Base-by-base conservation (phyloP, 768 basidiomycete species). In the Suillus fuscotomentosus region DNA sequence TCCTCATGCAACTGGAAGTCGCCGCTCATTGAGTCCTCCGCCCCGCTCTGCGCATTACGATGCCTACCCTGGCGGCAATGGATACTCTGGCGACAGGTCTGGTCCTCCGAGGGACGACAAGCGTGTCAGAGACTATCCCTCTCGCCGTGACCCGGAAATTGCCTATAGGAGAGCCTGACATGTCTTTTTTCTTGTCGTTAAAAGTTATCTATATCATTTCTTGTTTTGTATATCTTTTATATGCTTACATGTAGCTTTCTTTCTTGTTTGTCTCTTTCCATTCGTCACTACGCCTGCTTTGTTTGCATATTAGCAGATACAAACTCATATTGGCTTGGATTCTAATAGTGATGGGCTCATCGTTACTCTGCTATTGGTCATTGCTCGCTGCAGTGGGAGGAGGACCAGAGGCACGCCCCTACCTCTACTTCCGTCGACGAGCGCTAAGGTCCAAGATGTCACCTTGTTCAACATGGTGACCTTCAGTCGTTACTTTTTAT, bases 11-110 rank as follows among this genome's bases (percentile, higher is more conserved):
- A 60, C 22, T 60, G 27, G 36, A 65, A 90, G 89, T 63, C 88
- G 91, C 69, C 88, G 91, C 60, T 93, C 91, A 41, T 82, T 86
- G 70, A 92, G 91, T 69, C 85, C 84, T 65, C 82, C 84, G 66
- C 77, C 83, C 63, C 80, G 86, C 50, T 78, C 85, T 57, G 70
- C 75, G 27, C 75, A 78, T 60, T 89, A 88, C 75, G 87, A 89
- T 59, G 73, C 78, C 47, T 87, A 87, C 69, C 71, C 82, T 56
- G 73, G 74, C 63, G 64, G 75, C 61, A 73, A 76, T 69, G 71
- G 77, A 68, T 82, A 73, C 60, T 68, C 81, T 65, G 72, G 77
- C 70, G 85, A 85, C 69, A 84, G 84, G 70, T 86, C 83, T 74
- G 78, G 78, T 62, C 69, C 74, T 53, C 68, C 73, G 41, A 70